These are phyloP conservation scores for Quercus dentata DNA, from an alignment of 306 rosid species.

Conservation along the genomic window DNA sequence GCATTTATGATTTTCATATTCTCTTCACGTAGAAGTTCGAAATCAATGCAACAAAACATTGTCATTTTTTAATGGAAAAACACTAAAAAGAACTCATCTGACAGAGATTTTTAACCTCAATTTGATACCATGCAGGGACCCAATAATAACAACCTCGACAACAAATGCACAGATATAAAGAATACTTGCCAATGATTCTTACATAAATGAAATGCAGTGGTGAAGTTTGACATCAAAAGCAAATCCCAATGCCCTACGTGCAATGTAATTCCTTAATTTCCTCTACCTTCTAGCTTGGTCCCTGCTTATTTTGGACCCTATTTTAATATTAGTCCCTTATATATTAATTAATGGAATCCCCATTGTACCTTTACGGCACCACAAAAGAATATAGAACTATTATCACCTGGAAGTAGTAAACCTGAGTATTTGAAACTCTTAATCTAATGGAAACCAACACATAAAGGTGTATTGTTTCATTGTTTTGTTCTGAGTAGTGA, in stretches of 20 bases:
- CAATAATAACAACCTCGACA: neutral
- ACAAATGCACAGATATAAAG: neutral
- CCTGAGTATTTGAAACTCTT: slow-evolving; percentile 2
- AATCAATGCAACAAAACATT: neutral
- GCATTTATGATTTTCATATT: neutral
- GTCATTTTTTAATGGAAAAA: neutral
- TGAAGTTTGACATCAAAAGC: neutral
- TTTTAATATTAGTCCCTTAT: too few relatives aligned
- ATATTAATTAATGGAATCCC: too few relatives aligned
- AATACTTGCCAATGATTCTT: too few relatives aligned
- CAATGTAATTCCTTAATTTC: neutral
- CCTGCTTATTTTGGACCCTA: neutral
- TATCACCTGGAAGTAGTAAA: neutral
- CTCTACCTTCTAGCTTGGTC: neutral
- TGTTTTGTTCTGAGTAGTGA: neutral
- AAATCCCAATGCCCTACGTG: neutral
- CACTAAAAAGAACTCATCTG: neutral
- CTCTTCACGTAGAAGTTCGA: neutral
- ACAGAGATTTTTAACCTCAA: too few relatives aligned
- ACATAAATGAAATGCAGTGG: neutral
- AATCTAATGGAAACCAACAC: neutral
- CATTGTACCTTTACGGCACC: neutral
- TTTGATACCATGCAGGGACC: neutral
- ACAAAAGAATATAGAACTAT: neutral
- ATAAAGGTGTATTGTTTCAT: neutral